Evolutionary conservation across 352 stramenopile genomes (phyloP).

Genomic region (Stramenopiles sp.): DNA sequence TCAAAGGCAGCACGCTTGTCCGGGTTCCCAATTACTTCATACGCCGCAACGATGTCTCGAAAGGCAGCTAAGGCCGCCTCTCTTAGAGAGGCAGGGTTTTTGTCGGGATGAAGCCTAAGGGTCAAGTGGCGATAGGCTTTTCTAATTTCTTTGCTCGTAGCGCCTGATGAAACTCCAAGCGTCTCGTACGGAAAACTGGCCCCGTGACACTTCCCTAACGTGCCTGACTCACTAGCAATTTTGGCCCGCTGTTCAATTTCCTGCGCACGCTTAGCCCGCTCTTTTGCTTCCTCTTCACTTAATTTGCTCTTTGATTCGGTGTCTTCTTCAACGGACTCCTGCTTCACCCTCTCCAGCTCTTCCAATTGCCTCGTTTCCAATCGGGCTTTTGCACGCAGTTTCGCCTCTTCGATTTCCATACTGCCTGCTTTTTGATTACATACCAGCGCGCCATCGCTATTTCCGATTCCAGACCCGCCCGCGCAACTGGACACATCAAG

Average conservation of each 20-base stretch:
- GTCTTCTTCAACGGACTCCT: too few species aligned
- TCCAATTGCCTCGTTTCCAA: background rate
- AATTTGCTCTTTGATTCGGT: too few species aligned
- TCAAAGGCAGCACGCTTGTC: conserved; percentile 4
- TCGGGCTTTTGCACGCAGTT: background rate
- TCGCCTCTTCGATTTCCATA: background rate
- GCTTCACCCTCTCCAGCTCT: background rate
- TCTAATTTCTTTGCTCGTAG: conserved; percentile 18
- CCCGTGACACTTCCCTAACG: background rate
- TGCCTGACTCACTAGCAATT: background rate
- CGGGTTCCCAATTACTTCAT: conserved; percentile 15
- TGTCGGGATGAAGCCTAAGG: conserved; percentile 18
- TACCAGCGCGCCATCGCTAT: background rate
- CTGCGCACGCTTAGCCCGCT: too few species aligned
- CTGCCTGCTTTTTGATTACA: background rate
- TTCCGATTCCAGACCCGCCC: background rate
- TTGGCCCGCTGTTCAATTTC: background rate
- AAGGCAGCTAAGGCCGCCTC: conserved; percentile 14
- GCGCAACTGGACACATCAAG: background rate
- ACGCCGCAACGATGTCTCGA: conserved; percentile 15
- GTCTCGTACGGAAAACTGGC: conserved; percentile 17
- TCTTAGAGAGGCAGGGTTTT: conserved; percentile 10
- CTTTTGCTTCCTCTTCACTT: too few species aligned
- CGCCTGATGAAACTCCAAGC: conserved; percentile 14
- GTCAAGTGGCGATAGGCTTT: conserved; percentile 16